phyloP scores from a whole-genome alignment of 352 stramenopile genomes.

The Globisporangium radiosum region DNA sequence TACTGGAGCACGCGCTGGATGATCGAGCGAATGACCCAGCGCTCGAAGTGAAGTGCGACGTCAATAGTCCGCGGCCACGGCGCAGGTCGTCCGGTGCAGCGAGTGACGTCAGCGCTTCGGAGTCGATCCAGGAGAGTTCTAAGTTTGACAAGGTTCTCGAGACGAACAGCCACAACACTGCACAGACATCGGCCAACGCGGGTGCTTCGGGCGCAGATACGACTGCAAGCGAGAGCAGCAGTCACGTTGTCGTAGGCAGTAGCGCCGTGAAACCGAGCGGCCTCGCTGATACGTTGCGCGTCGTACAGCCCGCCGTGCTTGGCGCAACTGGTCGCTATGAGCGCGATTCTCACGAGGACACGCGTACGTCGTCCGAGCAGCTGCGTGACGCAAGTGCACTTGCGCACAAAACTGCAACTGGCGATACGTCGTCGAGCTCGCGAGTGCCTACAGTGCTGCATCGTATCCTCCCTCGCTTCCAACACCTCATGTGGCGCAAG shows the following conservation, averaged over 20 bases:
- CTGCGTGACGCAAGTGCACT: neutral
- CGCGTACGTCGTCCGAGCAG: no score
- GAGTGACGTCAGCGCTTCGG: slow-evolving; percentile 1
- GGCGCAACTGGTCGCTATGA: neutral
- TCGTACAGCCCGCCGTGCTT: slow-evolving; percentile 11
- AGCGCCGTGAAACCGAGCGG: neutral
- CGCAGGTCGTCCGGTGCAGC: slow-evolving; percentile 4
- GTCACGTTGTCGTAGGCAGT: neutral
- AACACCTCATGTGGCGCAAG: slow-evolving; percentile 2
- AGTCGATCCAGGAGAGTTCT: slow-evolving; percentile 5
- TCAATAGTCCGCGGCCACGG: neutral
- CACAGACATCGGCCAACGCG: no score
- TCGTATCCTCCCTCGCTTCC: slow-evolving; percentile 3
- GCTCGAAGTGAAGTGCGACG: neutral
- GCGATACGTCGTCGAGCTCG: neutral
- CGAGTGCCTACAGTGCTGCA: neutral
- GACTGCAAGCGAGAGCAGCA: neutral
- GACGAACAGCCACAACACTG: slow-evolving; percentile 2
- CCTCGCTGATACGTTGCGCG: slow-evolving; percentile 10
- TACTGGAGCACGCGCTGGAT: slow-evolving; percentile 7
- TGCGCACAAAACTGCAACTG: slow-evolving; percentile 1
- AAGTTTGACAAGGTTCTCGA: neutral
- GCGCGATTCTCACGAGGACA: neutral
- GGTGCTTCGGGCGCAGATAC: no score
- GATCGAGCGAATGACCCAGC: neutral